Evolutionary conservation across 1,284 basidiomycete species (phyloP), one percentile per base, ranked within the genome.

Genomic region (Ceratorhiza oryzae-sativae): DNA sequence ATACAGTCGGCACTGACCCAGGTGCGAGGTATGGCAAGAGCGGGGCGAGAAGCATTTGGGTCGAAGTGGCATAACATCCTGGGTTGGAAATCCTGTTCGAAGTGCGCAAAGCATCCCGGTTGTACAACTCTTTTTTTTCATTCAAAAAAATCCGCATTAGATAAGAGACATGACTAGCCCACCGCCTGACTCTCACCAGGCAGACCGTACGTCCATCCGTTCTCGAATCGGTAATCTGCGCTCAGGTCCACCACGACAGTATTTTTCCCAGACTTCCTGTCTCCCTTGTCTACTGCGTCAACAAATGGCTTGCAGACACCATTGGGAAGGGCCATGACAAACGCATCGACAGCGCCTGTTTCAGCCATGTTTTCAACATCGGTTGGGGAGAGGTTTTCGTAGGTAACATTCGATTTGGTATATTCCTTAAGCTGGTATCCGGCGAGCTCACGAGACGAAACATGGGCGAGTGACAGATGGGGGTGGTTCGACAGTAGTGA

Each of bases 261-360:
- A 49, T 82, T 79, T 79, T 85, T 87, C 55, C 80, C 83, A 72
- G 85, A 84, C 79, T 87, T 87, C 75, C 81, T 84, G 13, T 90
- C 87, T 1, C 89, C 89, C 39, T 84, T 84, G 78, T 98, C 94
- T 61, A 99, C 84, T 13, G 97, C 97, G 79, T 97, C 95, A 20
- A 99, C 95, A 78, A 98, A 99, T 0, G 96, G 95, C 83, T 97
- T 97, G 84, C 94, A 94, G 32, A 96, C 88, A 18, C 97, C 97
- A 78, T 99, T 99, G 36, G 97, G 97, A 51, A 99, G 86, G 0
- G 97, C 97, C 94, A 98, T 97, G 72, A 99, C 88, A 94, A 95
- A 98, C 10, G 94, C 95, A 79, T 98, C 95, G 23, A 98, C 93
- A 78, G 91, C 91, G 27, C 92, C 90, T 71, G 88, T 84, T 81